A percentile compares a stretch with the other conserved stretches of the same genome.
phyloP scores from a whole-genome alignment of 305 asterid species.

The Rubia peregrina region DNA sequence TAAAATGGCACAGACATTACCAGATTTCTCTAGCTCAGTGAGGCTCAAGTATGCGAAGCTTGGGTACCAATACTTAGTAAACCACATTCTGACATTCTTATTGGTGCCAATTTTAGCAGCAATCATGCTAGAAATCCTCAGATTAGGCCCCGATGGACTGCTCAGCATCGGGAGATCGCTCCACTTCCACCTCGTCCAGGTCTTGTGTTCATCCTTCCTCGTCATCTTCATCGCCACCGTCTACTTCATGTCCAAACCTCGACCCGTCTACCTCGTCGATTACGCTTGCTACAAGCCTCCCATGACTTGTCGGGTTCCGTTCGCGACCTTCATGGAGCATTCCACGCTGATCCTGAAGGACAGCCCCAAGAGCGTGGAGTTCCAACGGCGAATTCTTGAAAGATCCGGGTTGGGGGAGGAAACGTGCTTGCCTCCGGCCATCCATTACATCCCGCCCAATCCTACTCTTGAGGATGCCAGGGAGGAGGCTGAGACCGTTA shows the following conservation, averaged over 20 bases:
- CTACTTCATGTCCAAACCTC: constrained; percentile 65
- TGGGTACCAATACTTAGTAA: constrained; percentile 51
- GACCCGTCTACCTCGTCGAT: constrained; percentile 59
- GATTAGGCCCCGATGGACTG: constrained; percentile 35
- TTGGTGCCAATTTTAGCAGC: constrained; percentile 34
- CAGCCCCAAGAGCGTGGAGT: constrained; percentile 65
- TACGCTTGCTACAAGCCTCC: constrained; percentile 75
- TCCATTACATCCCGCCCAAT: constrained; percentile 64
- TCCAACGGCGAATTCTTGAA: constrained; percentile 73
- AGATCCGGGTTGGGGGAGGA: constrained; percentile 81
- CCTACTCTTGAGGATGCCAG: constrained; percentile 70
- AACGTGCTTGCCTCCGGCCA: constrained; percentile 61
- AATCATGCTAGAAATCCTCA: constrained; percentile 22
- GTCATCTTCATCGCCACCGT: constrained; percentile 34
- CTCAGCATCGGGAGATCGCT: constrained; percentile 28
- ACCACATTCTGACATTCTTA: constrained; percentile 42
- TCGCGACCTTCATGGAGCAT: constrained; percentile 78
- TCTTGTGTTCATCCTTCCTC: constrained; percentile 34
- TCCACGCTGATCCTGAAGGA: constrained; percentile 49
- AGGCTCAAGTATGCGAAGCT: constrained; percentile 48
- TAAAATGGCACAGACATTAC: constrained; percentile 35
- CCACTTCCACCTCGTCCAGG: constrained; percentile 32
- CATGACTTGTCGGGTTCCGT: constrained; percentile 50
- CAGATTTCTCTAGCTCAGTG: constrained; percentile 33
- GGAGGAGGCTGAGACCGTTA: constrained; percentile 50